These are phyloP conservation scores for Zangia roseola DNA, from an alignment of 768 basidiomycete species.

Conservation along the genomic window DNA sequence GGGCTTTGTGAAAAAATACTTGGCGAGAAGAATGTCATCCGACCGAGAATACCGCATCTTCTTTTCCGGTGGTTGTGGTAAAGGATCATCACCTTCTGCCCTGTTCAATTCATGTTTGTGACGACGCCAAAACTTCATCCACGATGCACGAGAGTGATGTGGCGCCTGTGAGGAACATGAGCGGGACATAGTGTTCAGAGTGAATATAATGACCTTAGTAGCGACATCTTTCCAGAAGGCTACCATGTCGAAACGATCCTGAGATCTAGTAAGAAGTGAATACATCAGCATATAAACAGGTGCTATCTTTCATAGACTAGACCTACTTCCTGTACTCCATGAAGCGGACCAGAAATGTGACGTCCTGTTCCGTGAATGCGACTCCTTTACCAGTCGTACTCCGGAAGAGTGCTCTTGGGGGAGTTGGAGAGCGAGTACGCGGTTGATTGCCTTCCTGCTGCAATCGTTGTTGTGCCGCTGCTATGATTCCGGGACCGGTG, in stretches of 20 bases:
- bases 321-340: slow-evolving; percentile 74
- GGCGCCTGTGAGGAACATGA: slow-evolving; percentile 56
- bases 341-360: slow-evolving; percentile 71
- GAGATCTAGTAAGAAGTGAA: slow-evolving; percentile 38
- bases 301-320: background rate
- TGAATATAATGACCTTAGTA: slow-evolving; percentile 45
- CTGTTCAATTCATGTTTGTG: slow-evolving; percentile 82
- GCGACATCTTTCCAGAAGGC: slow-evolving; percentile 80
- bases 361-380: slow-evolving; percentile 83
- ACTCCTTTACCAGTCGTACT: slow-evolving; percentile 91
- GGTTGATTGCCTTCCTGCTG: slow-evolving; percentile 35
- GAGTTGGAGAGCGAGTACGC: slow-evolving; percentile 75
- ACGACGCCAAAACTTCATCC: slow-evolving; percentile 92
- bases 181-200: background rate
- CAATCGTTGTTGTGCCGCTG: slow-evolving; percentile 42
- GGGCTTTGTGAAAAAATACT: slow-evolving; percentile 67
- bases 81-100: slow-evolving; percentile 62
- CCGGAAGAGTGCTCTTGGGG: slow-evolving; percentile 73
- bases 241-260: slow-evolving; percentile 70
- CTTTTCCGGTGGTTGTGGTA: slow-evolving; percentile 79
- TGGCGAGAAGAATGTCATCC: slow-evolving; percentile 79
- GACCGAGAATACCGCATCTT: slow-evolving; percentile 82
- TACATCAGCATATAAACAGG: slow-evolving; percentile 1
- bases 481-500: slow-evolving; percentile 45
- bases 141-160: slow-evolving; percentile 87